Conservation (phyloP, 257 asterid genomes). For the Linaria vulgaris region DNA sequence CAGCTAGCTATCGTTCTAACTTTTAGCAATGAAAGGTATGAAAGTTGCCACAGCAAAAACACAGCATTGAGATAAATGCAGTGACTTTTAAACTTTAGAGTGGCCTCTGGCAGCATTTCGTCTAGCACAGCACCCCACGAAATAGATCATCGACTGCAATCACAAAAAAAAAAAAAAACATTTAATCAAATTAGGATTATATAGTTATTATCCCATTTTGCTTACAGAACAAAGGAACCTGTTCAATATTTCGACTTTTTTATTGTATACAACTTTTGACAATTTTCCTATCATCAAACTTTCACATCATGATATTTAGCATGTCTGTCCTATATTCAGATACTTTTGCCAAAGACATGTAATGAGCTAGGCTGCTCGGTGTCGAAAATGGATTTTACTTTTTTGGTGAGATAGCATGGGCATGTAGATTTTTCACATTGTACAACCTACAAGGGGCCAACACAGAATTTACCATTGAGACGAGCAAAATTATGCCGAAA, state of each 20-base stretch:
- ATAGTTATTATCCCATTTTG: neutral
- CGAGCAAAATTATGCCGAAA: too few relatives aligned
- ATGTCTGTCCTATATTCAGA: too few relatives aligned
- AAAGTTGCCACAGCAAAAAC: neutral
- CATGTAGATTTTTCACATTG: too few relatives aligned
- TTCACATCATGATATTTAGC: too few relatives aligned
- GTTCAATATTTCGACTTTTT: too few relatives aligned
- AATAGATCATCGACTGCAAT: conserved; percentile 67
- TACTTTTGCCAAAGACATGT: too few relatives aligned
- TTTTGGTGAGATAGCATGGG: too few relatives aligned
- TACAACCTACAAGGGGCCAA: too few relatives aligned
- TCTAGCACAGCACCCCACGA: conserved; percentile 92
- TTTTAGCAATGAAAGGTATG: neutral
- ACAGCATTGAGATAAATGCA: neutral
- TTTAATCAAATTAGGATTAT: neutral
- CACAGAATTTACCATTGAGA: too few relatives aligned
- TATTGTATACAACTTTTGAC: neutral
- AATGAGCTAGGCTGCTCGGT: too few relatives aligned
- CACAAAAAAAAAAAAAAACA: conserved; percentile 4
- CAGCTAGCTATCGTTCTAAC: neutral
- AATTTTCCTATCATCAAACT: neutral
- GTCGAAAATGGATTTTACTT: too few relatives aligned
- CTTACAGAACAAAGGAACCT: too few relatives aligned
- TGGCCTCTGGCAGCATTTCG: conserved; percentile 59
- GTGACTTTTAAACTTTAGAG: conserved; percentile 45